Percentiles rank a stretch among this genome's conserved stretches.
Conservation (phyloP, 140 eudicot species). For the Cichorium intybus region DNA sequence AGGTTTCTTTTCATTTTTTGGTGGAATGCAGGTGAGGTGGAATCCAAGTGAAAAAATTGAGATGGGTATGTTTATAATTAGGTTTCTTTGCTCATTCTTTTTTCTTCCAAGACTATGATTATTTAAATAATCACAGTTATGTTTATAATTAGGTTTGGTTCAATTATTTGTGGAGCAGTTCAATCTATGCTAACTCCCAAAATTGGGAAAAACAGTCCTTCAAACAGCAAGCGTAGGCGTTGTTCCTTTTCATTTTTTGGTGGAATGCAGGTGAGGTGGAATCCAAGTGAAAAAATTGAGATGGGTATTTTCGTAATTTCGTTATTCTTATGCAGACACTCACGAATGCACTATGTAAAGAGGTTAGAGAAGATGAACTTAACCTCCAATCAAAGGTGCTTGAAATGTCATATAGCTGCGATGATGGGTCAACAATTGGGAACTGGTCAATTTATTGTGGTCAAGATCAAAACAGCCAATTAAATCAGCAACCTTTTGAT, state of each 20-base stretch:
- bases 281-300: no score
- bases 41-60: no score
- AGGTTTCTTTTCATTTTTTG: slow-evolving; percentile 80
- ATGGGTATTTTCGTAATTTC: slow-evolving; percentile 6
- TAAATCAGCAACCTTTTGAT: slow-evolving; percentile 74
- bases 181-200: slow-evolving; percentile 64
- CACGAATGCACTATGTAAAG: slow-evolving; percentile 71
- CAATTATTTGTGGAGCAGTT: slow-evolving; percentile 77
- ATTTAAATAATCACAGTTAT: slow-evolving; percentile 14
- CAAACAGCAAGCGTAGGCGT: slow-evolving; percentile 47
- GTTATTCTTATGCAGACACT: slow-evolving; percentile 61
- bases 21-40: slow-evolving; percentile 94
- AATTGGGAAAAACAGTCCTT: slow-evolving; percentile 40
- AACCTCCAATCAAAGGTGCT: slow-evolving; percentile 69
- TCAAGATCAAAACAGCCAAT: slow-evolving; percentile 30
- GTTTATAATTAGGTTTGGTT: slow-evolving; percentile 69
- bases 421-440: slow-evolving; percentile 27
- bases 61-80: slow-evolving; percentile 1
- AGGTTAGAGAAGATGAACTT: slow-evolving; percentile 62
- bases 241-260: slow-evolving; percentile 91
- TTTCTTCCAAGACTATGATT: neutral
- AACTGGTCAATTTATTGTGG: slow-evolving; percentile 75
- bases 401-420: slow-evolving; percentile 57
- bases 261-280: slow-evolving; percentile 89
- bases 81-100: no score